Evolutionary conservation across 2,329 filamentous ascomycete species (phyloP).

Genomic region (Orbilia brochopaga): DNA sequence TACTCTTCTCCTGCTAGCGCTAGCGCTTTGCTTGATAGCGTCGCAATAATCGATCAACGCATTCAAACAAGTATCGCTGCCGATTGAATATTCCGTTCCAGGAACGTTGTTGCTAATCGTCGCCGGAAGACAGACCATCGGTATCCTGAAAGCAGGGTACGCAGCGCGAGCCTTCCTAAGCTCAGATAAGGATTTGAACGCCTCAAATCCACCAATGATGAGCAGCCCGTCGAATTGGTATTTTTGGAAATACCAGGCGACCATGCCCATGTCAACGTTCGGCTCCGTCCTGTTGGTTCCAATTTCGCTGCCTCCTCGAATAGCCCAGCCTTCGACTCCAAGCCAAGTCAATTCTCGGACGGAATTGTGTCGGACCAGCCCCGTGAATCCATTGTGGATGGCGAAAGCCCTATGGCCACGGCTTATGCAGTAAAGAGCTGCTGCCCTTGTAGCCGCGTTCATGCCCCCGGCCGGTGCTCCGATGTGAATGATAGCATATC

Average conservation of each 20-base stretch:
- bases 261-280: slow-evolving; percentile 80
- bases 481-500: slow-evolving; percentile 93
- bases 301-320: slow-evolving; percentile 95
- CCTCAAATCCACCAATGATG: slow-evolving; percentile 92
- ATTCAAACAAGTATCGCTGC: slow-evolving; percentile 95
- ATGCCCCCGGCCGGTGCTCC: slow-evolving; percentile 96
- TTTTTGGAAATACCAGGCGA: slow-evolving; percentile 80
- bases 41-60: slow-evolving; percentile 94
- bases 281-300: slow-evolving; percentile 95
- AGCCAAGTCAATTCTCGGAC: slow-evolving; percentile 90
- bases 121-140: slow-evolving; percentile 88
- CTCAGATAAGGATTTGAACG: slow-evolving; percentile 88
- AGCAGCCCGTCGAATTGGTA: slow-evolving; percentile 92
- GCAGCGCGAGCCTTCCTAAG: slow-evolving; percentile 78
- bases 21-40: slow-evolving; percentile 95
- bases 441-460: slow-evolving; percentile 93
- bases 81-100: slow-evolving; percentile 94
- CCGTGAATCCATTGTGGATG: slow-evolving; percentile 96
- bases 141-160: slow-evolving; percentile 87
- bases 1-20: slow-evolving; percentile 86
- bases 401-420: slow-evolving; percentile 86
- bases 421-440: slow-evolving; percentile 57
- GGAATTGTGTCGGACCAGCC: slow-evolving; percentile 87
- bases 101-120: slow-evolving; percentile 99
- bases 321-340: slow-evolving; percentile 93